Evolutionary conservation across 768 basidiomycete genomes (phyloP).

Genomic region (Tulasnella sp.): DNA sequence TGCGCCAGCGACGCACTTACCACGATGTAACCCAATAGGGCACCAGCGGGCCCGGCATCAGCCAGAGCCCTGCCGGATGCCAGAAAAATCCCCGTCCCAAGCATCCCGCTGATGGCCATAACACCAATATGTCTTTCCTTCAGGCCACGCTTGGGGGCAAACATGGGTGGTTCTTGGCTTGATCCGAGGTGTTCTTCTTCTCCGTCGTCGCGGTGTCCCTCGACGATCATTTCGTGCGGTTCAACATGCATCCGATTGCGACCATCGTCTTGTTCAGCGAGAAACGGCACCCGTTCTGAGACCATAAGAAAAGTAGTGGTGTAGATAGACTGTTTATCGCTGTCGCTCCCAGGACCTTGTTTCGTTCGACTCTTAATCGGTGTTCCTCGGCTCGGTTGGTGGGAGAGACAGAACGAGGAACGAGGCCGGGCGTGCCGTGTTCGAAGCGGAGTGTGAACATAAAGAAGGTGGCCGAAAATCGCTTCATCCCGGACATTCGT

Average conservation of each 20-base stretch:
- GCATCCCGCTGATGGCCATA: constrained; percentile 18
- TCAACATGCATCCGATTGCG: not conserved
- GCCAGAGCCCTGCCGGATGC: constrained; percentile 16
- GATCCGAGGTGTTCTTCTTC: not conserved
- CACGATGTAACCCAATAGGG: constrained; percentile 10
- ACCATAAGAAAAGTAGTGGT: not conserved
- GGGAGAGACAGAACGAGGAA: not conserved
- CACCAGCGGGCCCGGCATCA: constrained; percentile 19
- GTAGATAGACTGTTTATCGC: not conserved
- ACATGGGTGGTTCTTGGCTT: not conserved
- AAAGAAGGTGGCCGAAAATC: not conserved
- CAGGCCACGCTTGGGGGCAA: constrained; percentile 3
- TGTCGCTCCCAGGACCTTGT: not conserved
- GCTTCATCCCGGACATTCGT: not conserved
- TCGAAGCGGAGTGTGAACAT: not conserved
- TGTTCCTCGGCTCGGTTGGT: not conserved
- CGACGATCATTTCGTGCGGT: not conserved
- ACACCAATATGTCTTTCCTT: constrained; percentile 18
- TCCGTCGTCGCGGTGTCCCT: not conserved
- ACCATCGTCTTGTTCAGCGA: not conserved
- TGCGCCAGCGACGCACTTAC: not conserved
- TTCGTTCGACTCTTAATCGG: not conserved
- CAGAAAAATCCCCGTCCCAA: constrained; percentile 20
- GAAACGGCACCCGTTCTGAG: not conserved
- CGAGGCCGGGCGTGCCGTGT: not conserved